Evolutionary conservation across 2,329 filamentous ascomycete genomes (phyloP).

Genomic region (Penicillium sp.): DNA sequence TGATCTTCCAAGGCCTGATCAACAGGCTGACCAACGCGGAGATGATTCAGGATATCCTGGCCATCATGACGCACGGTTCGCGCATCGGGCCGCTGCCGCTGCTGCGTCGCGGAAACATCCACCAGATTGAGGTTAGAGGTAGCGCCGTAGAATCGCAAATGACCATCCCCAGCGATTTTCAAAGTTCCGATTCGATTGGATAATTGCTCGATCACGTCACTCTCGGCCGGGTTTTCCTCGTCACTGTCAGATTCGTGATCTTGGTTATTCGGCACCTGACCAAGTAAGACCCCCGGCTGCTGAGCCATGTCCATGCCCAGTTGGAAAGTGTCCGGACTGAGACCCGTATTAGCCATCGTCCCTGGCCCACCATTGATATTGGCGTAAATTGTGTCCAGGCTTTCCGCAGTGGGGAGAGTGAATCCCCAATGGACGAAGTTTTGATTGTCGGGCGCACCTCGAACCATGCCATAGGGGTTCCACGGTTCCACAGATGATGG

Average conservation of each 20-base stretch:
- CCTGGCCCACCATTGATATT: constrained; percentile 31
- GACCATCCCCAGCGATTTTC: constrained; percentile 49
- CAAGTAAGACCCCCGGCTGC: constrained; percentile 27
- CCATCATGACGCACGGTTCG: constrained; percentile 45
- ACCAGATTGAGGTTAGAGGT: constrained; percentile 51
- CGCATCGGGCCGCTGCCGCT: constrained; percentile 41
- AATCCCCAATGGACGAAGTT: constrained; percentile 38
- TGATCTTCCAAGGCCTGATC: constrained; percentile 49
- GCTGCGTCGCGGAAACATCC: constrained; percentile 42
- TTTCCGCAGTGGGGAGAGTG: constrained; percentile 42
- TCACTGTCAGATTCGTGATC: constrained; percentile 40
- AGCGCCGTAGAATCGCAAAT: constrained; percentile 50
- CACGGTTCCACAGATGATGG: constrained; percentile 21
- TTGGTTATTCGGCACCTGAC: constrained; percentile 23
- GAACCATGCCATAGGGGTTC: constrained; percentile 28
- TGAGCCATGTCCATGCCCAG: constrained; percentile 33
- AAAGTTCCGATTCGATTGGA: constrained; percentile 50
- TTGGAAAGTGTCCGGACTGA: constrained; percentile 33
- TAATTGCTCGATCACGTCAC: constrained; percentile 49
- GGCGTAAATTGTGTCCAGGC: constrained; percentile 39
- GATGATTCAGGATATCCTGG: constrained; percentile 46
- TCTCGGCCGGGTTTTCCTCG: constrained; percentile 44
- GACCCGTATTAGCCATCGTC: constrained; percentile 24
- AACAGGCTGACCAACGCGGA: constrained; percentile 47
- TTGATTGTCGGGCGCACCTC: constrained; percentile 25